Evolutionary conservation across 2,329 filamentous ascomycete genomes (phyloP).

Genomic region (Aureobasidium sp.): DNA sequence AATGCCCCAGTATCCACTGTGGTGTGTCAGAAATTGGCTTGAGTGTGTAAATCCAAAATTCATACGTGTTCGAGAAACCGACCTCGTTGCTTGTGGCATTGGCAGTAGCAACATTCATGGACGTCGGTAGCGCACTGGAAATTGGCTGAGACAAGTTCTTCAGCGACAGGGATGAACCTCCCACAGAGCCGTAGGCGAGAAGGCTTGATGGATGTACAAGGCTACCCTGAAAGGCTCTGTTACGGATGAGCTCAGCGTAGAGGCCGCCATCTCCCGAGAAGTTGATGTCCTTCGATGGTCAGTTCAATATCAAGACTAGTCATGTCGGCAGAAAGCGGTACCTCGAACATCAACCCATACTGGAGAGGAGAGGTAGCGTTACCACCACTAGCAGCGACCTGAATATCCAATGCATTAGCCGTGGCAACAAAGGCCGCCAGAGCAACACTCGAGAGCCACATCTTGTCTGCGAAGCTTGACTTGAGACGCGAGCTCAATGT

Average conservation of each 20-base stretch:
- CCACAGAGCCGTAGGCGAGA: constrained; percentile 49
- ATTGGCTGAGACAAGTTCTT: constrained; percentile 42
- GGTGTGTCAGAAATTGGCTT: not conserved
- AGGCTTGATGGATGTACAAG: constrained; percentile 43
- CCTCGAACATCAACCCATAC: constrained; percentile 41
- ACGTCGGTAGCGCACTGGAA: constrained; percentile 47
- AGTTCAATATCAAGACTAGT: not conserved
- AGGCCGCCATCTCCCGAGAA: constrained; percentile 62
- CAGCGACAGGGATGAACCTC: constrained; percentile 44
- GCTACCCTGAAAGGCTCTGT: constrained; percentile 58
- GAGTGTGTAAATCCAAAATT: constrained; percentile 7
- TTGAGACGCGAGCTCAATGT: not conserved
- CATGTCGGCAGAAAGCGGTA: constrained; percentile 14
- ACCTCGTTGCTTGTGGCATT: constrained; percentile 33
- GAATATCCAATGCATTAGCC: constrained; percentile 22
- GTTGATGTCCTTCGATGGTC: constrained; percentile 49
- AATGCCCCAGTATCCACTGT: constrained; percentile 28
- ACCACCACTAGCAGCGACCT: constrained; percentile 27
- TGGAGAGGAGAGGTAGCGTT: constrained; percentile 35
- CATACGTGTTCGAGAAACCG: constrained; percentile 42
- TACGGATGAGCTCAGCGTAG: constrained; percentile 61
- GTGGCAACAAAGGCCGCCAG: constrained; percentile 18
- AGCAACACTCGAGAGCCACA: constrained; percentile 3
- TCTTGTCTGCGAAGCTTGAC: not conserved
- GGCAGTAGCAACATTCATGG: constrained; percentile 36